These are phyloP conservation scores for Trichoderma harzianum DNA, from an alignment of 2,329 filamentous ascomycete species.

Conservation along the genomic window DNA sequence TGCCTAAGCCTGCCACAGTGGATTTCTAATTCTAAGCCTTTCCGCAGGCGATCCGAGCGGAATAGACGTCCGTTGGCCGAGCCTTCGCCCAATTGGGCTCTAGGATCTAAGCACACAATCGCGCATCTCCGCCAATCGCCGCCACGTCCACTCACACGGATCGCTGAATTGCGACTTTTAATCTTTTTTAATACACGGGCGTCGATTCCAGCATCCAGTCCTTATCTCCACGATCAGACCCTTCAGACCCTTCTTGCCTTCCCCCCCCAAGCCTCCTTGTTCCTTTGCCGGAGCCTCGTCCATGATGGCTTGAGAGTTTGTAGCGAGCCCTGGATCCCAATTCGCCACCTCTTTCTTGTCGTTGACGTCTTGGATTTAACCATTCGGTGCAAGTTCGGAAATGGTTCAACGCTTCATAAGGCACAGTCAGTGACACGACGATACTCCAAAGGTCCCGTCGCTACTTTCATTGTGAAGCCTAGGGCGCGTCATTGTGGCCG, in stretches of 20 bases:
- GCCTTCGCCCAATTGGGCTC: slow-evolving; percentile 12
- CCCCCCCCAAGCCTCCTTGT: not conserved
- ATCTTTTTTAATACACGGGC: not conserved
- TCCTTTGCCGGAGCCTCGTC: not conserved
- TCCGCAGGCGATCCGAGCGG: slow-evolving; percentile 1
- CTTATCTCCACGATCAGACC: slow-evolving; percentile 15
- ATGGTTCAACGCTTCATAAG: not conserved
- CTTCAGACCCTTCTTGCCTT: not conserved
- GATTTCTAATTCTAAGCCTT: slow-evolving; percentile 12
- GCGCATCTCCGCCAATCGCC: slow-evolving; percentile 10
- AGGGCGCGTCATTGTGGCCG: not conserved
- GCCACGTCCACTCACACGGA: slow-evolving; percentile 14
- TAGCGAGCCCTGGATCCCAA: not conserved
- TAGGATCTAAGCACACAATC: slow-evolving; percentile 18
- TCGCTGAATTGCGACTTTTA: slow-evolving; percentile 13
- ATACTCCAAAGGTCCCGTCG: not conserved
- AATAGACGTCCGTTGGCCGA: slow-evolving; percentile 3
- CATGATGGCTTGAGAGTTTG: not conserved
- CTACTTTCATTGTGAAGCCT: not conserved
- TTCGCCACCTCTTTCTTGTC: not conserved
- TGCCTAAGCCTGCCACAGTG: not conserved
- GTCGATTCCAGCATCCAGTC: not conserved
- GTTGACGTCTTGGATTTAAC: not conserved
- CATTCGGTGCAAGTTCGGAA: slow-evolving; percentile 1
- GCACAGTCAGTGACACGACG: slow-evolving; percentile 4